Evolutionary conservation across 441 rosid genomes (phyloP), one percentile per base, ranked within the genome.

Genomic region (Hura crepitans): DNA sequence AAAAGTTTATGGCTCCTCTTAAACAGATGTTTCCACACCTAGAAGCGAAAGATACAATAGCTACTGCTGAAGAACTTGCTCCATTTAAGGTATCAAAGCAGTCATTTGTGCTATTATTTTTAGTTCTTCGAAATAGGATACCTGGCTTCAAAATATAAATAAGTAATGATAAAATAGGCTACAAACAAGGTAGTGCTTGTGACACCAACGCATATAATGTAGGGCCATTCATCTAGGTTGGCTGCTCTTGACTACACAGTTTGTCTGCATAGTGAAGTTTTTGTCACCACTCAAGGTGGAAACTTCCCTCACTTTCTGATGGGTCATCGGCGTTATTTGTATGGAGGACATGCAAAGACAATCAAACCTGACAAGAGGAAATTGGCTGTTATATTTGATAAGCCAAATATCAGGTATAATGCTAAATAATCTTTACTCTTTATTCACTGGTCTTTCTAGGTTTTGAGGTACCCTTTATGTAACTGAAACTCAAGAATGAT

Each of bases 201-300:
- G 50, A 85, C 78, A 56, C 22, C 28, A 9, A 15, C 69, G 37
- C 74, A 72, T 73, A 65, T 81, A 74, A 70, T 86, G 83, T 59
- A 92, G 97, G 97, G 95, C 17, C 89, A 89, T 76, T 90, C 75
- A 7, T 95, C 98, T 68, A 87, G 98, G 85, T 82, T 95, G 80
- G 99, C 99, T 73, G 99, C 97, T 42, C 91, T 95, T 31, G 97
- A 95, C 69, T 92, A 92, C 72, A 86, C 93, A 14, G 89, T 95
- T 76, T 92, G 98, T 81, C 89, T 95, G 81, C 89, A 87, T 75
- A 95, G 98, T 65, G 96, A 90, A 81, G 98, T 87, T 61, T 90
- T 95, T 80, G 91, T 90, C 78, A 90, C 98, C 20, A 92, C 99
- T 27, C 99, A 92, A 88, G 99, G 99, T 69, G 98, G 99, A 68